Percentiles rank a stretch among this genome's conserved stretches.
Conservation (phyloP, 1,284 basidiomycete species). For the Ganoderma multipileum region DNA sequence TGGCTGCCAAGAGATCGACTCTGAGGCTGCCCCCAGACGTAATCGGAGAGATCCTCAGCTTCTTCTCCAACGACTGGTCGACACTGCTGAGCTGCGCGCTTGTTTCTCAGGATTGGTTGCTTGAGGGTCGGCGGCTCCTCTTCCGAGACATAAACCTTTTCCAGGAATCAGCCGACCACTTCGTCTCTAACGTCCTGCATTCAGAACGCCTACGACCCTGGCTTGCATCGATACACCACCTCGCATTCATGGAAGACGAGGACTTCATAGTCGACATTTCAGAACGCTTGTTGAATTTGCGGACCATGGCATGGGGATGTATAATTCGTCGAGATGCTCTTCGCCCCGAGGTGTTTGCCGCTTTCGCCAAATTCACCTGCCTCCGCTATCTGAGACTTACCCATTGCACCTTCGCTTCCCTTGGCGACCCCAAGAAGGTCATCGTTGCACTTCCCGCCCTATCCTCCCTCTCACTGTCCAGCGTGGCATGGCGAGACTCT, state of each 20-base stretch:
- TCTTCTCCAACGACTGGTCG: neutral
- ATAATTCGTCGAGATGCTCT: neutral
- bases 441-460: neutral
- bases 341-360: neutral
- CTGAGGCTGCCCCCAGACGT: neutral
- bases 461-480: neutral
- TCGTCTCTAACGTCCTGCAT: neutral
- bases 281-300: neutral
- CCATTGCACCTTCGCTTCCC: neutral
- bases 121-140: neutral
- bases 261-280: neutral
- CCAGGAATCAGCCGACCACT: neutral
- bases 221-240: neutral
- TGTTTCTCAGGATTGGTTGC: neutral
- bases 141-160: neutral
- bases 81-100: neutral
- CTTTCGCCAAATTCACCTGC: neutral
- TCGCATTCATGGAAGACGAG: neutral
- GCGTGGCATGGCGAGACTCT: neutral
- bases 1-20: too few species aligned
- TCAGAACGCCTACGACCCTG: neutral
- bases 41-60: neutral
- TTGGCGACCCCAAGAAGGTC: neutral
- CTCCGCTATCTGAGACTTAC: neutral
- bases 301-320: neutral